phyloP scores from a whole-genome alignment of 345 rosid genomes.

The Ceriops zippeliana region DNA sequence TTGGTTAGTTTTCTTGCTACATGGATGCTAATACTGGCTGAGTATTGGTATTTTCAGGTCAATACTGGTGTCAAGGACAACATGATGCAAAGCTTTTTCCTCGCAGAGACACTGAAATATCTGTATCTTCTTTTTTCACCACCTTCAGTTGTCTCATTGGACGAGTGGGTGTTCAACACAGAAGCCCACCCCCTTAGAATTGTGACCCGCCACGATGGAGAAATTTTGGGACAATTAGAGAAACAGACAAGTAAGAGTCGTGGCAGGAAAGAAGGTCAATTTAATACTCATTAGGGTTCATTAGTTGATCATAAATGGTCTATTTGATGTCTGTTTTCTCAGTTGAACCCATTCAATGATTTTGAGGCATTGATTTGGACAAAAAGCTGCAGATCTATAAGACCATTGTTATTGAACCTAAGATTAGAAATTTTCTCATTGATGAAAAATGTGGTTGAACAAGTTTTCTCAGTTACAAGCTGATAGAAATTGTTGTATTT shows the following conservation, averaged over 20 bases:
- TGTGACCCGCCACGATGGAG: slow-evolving; percentile 10
- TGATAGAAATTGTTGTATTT: background rate
- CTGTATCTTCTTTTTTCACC: slow-evolving; percentile 30
- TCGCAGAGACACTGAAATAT: slow-evolving; percentile 28
- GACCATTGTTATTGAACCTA: background rate
- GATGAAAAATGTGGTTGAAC: background rate
- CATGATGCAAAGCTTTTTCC: slow-evolving; percentile 34
- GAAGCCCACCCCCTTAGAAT: slow-evolving; percentile 27
- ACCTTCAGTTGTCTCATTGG: slow-evolving; percentile 19
- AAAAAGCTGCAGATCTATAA: background rate
- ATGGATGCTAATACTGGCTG: background rate
- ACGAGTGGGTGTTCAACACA: slow-evolving; percentile 30
- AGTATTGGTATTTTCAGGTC: slow-evolving; percentile 12
- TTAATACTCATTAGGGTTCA: background rate
- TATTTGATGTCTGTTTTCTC: background rate
- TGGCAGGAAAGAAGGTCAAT: background rate
- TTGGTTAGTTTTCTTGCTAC: no score
- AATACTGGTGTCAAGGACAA: slow-evolving; percentile 25
- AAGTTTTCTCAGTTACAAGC: background rate
- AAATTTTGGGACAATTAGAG: background rate
- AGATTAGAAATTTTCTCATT: background rate
- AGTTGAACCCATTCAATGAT: background rate
- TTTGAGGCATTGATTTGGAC: background rate
- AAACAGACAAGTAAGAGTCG: background rate
- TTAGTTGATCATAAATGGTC: background rate